A percentile compares a stretch with the other conserved stretches of the same genome.
phyloP scores from a whole-genome alignment of 2,329 filamentous ascomycete genomes.

The Aspergillus aculeatinus region DNA sequence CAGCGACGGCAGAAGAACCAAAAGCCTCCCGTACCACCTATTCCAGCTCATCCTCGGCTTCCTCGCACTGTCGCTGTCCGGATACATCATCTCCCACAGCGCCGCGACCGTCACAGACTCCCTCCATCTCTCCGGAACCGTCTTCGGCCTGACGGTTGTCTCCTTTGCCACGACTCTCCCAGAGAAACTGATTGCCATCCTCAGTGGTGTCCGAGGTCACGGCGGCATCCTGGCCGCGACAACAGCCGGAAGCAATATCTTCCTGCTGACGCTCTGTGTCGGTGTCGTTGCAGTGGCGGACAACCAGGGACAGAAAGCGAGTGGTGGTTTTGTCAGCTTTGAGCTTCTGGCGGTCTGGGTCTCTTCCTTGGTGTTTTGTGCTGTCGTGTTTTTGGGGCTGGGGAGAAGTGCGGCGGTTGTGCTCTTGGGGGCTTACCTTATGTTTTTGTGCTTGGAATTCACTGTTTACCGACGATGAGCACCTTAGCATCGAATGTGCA shows the following conservation, averaged over 20 bases:
- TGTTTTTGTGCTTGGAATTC: constrained; percentile 39
- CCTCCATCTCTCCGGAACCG: constrained; percentile 46
- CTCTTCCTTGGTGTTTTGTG: constrained; percentile 15
- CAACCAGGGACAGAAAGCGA: neutral
- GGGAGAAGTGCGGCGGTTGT: constrained; percentile 20
- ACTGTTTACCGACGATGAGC: constrained; percentile 14
- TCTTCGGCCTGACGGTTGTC: constrained; percentile 51
- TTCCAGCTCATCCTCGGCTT: constrained; percentile 47
- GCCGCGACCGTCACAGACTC: constrained; percentile 42
- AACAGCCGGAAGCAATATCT: constrained; percentile 56
- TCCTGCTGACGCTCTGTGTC: constrained; percentile 53
- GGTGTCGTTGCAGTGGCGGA: constrained; percentile 30
- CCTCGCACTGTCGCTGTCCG: constrained; percentile 46
- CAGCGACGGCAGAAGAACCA: constrained; percentile 9
- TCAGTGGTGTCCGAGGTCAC: constrained; percentile 50
- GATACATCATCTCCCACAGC: constrained; percentile 51
- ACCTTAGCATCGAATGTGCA: no score
- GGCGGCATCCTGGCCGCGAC: constrained; percentile 53
- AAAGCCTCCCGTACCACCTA: constrained; percentile 37
- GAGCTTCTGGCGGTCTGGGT: constrained; percentile 25
- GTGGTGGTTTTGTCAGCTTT: constrained; percentile 22
- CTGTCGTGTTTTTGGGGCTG: constrained; percentile 18
- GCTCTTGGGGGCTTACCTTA: constrained; percentile 34
- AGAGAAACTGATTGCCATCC: constrained; percentile 53
- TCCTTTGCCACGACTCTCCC: constrained; percentile 56